Base-by-base conservation (phyloP, 148 eudicot genomes). In the Silene latifolia region DNA sequence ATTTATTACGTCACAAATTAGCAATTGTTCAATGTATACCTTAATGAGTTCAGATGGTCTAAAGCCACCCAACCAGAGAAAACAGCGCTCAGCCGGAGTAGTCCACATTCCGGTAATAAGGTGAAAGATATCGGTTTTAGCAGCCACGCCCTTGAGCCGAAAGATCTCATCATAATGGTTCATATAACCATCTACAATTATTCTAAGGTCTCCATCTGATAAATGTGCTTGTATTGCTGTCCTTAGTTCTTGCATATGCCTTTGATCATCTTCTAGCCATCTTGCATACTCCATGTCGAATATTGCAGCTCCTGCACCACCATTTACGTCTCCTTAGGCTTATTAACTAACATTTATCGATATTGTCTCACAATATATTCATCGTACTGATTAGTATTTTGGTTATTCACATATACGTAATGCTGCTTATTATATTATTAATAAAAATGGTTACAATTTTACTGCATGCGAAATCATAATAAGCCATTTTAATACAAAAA, bases 1-100 rank as follows among this genome's bases (percentile, higher is more conserved):
- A n/a, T n/a, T n/a, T n/a, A n/a, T n/a, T n/a, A n/a, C n/a, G n/a
- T 35, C 0, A 35, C 39, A 35, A 35, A 35, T 35, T 35, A 3
- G 2, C 39, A 35, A 35, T 35, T 5, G 6, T 35, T 35, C 4
- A 35, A 35, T 35, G 39, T 35, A 44, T 71, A 95, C 99, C 97
- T 92, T 96, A 85, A 96, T 92, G 73, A 96, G 94, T 15, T 96
- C 99, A 0, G 99, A 96, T 57, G 99, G 99, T 66, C 97, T 81
- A 72, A 96, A 96, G 20, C 98, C 99, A 19, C 93, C 99, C 95
- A 96, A 90, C 99, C 99, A 96, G 42, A 96, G 94, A 82, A 92
- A 96, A 74, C 98, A 92, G 9, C 99, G 92, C 18, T 96, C 99
- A n/a, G 97, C 99, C 0, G 98, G 95, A 57, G 97, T 85, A 57